Conservation (phyloP, 768 basidiomycete species). For the Pleurotus citrinopileatus region DNA sequence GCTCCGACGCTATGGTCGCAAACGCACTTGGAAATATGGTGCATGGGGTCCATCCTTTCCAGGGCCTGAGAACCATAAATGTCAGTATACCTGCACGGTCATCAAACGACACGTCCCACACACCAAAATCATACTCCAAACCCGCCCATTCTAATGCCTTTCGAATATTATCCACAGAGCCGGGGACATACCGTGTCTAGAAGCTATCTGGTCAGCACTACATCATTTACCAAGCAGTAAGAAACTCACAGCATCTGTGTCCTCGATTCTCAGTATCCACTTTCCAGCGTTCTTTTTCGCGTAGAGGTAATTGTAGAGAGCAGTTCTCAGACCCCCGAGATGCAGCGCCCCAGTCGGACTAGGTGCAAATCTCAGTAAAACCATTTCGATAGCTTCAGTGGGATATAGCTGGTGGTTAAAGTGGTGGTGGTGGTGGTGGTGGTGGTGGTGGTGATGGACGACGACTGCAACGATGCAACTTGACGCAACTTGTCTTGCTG, state of each 20-base stretch:
- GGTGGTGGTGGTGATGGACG: too few relatives aligned
- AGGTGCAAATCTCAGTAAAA: slow-evolving; percentile 88
- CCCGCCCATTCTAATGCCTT: slow-evolving; percentile 87
- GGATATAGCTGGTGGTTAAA: too few relatives aligned
- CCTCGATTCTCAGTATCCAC: slow-evolving; percentile 92
- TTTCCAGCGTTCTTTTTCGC: slow-evolving; percentile 80
- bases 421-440: too few relatives aligned
- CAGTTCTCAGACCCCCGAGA: slow-evolving; percentile 92
- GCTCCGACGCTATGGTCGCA: not conserved
- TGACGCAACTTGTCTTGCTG: too few relatives aligned
- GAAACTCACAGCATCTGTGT: slow-evolving; percentile 81
- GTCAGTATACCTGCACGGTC: not conserved
- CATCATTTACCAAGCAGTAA: not conserved
- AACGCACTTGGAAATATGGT: slow-evolving; percentile 81
- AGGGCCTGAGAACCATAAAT: slow-evolving; percentile 53
- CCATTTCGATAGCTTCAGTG: slow-evolving; percentile 30
- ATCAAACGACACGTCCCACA: slow-evolving; percentile 16
- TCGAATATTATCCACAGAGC: slow-evolving; percentile 79
- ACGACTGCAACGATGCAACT: too few relatives aligned
- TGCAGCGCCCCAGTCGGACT: slow-evolving; percentile 95
- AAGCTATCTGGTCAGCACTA: not conserved
- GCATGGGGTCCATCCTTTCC: slow-evolving; percentile 70
- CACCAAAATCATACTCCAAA: slow-evolving; percentile 88
- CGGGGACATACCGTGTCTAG: slow-evolving; percentile 79
- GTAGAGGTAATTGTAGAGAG: slow-evolving; percentile 87